phyloP scores from a whole-genome alignment of 768 basidiomycete species.

The Boletus huronensis region DNA sequence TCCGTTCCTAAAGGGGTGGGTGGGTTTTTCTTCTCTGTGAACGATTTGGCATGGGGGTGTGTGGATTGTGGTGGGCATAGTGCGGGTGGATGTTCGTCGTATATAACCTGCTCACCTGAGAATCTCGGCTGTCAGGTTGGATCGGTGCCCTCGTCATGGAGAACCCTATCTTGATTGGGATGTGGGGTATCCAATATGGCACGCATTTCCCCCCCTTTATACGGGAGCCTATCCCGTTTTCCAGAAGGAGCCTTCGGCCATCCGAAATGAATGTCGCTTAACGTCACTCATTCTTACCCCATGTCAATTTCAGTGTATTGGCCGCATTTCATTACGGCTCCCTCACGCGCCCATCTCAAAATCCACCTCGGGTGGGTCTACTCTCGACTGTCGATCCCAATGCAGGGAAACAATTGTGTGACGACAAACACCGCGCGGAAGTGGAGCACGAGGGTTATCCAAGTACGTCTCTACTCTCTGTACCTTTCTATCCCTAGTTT shows the following conservation, averaged over 20 bases:
- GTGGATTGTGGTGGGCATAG: conserved; percentile 1
- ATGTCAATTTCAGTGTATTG: conserved; percentile 46
- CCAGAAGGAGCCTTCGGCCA: conserved; percentile 14
- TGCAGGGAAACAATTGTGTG: conserved; percentile 39
- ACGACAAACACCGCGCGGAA: conserved; percentile 37
- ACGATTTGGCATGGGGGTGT: not conserved
- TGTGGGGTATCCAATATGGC: not conserved
- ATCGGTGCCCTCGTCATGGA: not conserved
- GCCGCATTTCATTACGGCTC: conserved; percentile 73
- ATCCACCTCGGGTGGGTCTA: conserved; percentile 67
- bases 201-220: not conserved
- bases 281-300: not conserved
- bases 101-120: not conserved
- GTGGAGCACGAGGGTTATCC: conserved; percentile 26
- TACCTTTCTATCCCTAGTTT: not conserved
- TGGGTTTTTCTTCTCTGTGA: conserved; percentile 3
- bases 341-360: conserved; percentile 59
- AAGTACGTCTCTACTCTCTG: conserved; percentile 13
- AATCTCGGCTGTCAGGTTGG: not conserved
- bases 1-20: conserved; percentile 74
- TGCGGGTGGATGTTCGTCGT: not conserved
- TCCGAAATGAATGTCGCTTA: conserved; percentile 4
- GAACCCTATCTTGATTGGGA: not conserved
- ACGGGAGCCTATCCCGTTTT: not conserved
- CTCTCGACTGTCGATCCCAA: conserved; percentile 65